Evolutionary conservation across 768 basidiomycete genomes (phyloP).

Genomic region (Podaxis mareebaensis): DNA sequence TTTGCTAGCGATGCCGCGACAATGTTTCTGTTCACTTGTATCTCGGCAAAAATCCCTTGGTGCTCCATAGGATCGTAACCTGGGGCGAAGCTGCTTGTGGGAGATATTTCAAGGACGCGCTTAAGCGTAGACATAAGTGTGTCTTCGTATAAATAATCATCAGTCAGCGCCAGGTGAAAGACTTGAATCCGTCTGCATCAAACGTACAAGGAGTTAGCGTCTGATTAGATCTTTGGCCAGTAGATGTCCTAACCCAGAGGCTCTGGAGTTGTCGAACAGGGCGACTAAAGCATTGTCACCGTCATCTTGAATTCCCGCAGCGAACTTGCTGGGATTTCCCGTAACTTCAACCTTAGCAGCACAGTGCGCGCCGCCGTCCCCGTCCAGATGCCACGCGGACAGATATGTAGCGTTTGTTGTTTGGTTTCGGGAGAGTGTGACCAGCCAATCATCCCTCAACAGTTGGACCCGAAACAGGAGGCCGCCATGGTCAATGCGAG

Average conservation of each 20-base stretch:
- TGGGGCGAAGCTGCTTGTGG: not conserved
- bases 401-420: constrained; percentile 4
- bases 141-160: not conserved
- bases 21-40: constrained; percentile 15
- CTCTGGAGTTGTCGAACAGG: not conserved
- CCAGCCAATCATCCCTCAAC: constrained; percentile 47
- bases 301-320: constrained; percentile 5
- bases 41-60: constrained; percentile 14
- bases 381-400: constrained; percentile 13
- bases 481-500: constrained; percentile 38
- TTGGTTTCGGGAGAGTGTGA: constrained; percentile 35
- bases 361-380: not conserved
- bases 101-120: not conserved
- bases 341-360: constrained; percentile 12
- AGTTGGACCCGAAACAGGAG: constrained; percentile 46
- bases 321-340: constrained; percentile 9
- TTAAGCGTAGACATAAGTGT: not conserved
- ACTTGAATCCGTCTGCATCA: not conserved
- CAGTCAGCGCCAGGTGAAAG: not conserved
- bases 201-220: not conserved
- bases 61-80: not conserved
- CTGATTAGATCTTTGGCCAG: not conserved
- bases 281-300: not conserved
- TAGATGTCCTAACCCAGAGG: not conserved
- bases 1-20: constrained; percentile 14